phyloP scores from a whole-genome alignment of 352 stramenopile genomes.

The Phytophthora melonis region DNA sequence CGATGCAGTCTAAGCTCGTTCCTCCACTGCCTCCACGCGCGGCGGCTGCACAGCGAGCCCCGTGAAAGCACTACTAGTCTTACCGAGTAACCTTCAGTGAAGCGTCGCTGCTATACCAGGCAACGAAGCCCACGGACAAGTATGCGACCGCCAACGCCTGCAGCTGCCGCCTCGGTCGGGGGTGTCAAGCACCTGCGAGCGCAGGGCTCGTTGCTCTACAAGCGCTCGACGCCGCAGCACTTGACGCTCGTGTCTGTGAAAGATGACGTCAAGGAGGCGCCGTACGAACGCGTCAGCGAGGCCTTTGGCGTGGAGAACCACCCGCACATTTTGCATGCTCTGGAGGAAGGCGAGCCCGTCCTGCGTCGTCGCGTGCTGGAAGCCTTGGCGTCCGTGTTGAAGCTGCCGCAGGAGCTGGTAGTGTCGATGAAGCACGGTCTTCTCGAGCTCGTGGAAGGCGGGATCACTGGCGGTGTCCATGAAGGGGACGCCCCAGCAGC shows the following conservation, averaged over 20 bases:
- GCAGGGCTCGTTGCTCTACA: constrained; percentile 68
- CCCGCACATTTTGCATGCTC: constrained; percentile 67
- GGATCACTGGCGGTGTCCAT: constrained; percentile 16
- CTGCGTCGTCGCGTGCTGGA: constrained; percentile 63
- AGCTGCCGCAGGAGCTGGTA: constrained; percentile 65
- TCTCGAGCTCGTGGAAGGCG: constrained; percentile 61
- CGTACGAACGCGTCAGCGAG: constrained; percentile 72
- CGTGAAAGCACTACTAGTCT: neutral
- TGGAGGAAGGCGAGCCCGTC: constrained; percentile 60
- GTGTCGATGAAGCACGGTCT: constrained; percentile 70
- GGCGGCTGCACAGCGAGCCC: constrained; percentile 5
- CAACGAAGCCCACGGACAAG: neutral
- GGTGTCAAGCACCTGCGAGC: constrained; percentile 63
- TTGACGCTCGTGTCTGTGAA: constrained; percentile 65
- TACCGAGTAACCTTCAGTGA: constrained; percentile 21
- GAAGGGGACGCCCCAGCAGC: constrained; percentile 4
- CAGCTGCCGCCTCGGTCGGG: neutral
- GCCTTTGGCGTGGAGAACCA: constrained; percentile 79
- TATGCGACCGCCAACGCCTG: constrained; percentile 19
- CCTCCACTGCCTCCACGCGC: constrained; percentile 21
- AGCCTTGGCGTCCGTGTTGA: constrained; percentile 61
- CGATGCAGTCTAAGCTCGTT: constrained; percentile 19
- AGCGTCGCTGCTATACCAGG: constrained; percentile 16
- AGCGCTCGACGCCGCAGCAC: constrained; percentile 69
- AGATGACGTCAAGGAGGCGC: constrained; percentile 56